These are phyloP conservation scores for Solanum okadae DNA, from an alignment of 257 asterid genomes.

Conservation along the genomic window DNA sequence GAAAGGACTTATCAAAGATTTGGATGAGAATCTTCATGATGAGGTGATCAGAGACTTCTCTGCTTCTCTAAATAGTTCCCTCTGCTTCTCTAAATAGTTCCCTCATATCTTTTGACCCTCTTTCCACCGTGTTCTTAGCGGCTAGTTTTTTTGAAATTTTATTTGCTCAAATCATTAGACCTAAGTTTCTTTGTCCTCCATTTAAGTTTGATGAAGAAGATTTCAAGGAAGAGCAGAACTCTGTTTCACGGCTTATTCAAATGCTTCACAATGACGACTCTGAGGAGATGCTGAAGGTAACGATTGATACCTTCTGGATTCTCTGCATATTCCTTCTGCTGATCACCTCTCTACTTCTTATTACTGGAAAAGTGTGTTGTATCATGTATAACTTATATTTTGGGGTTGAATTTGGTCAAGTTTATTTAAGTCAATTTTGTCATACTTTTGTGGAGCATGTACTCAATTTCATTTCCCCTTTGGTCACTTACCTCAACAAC, in stretches of 20 bases:
- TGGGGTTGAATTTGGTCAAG: background rate
- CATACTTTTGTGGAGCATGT: background rate
- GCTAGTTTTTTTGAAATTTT: background rate
- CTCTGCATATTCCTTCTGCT: background rate
- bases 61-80: no score
- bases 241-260: constrained; percentile 84
- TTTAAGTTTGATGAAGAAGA: constrained; percentile 85
- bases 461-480: background rate
- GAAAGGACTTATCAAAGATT: constrained; percentile 77
- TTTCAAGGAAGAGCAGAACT: constrained; percentile 90
- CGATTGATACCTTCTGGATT: background rate
- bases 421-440: background rate
- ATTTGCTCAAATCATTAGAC: background rate
- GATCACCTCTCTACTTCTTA: background rate
- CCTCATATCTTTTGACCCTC: background rate
- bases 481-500: background rate
- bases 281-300: constrained; percentile 92
- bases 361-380: background rate
- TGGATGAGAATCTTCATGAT: constrained; percentile 51
- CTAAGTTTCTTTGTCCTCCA: background rate
- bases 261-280: constrained; percentile 82
- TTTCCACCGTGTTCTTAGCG: background rate
- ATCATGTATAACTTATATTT: background rate
- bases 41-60: constrained; percentile 52
- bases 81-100: background rate